Conservation (phyloP, 305 asterid genomes). For the Plantago lanceolata region DNA sequence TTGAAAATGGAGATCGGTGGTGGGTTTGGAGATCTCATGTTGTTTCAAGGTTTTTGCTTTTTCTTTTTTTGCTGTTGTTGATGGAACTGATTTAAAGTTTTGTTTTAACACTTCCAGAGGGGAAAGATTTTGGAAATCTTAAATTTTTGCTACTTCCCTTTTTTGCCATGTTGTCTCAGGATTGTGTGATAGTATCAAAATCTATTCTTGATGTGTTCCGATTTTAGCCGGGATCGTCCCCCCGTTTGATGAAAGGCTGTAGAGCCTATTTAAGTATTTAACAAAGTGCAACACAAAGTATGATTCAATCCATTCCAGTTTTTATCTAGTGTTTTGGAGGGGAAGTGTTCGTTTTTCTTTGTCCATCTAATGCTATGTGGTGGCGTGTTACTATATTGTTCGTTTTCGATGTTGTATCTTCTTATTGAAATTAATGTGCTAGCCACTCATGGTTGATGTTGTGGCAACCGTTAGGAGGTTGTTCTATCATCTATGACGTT, state of each 20-base stretch:
- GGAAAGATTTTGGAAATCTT: constrained; percentile 3
- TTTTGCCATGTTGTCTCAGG: not conserved
- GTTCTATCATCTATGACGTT: too few relatives aligned
- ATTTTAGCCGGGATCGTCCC: too few relatives aligned
- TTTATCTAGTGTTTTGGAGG: not conserved
- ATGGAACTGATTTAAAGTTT: constrained; percentile 18
- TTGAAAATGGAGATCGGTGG: constrained; percentile 19
- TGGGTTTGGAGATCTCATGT: constrained; percentile 4
- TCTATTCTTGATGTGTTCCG: not conserved
- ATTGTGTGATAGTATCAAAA: not conserved
- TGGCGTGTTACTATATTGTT: not conserved
- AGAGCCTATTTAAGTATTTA: too few relatives aligned
- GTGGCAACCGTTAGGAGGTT: not conserved
- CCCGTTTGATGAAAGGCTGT: too few relatives aligned
- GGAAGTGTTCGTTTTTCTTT: not conserved
- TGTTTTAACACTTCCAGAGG: constrained; percentile 14
- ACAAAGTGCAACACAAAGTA: not conserved
- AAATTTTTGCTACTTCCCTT: not conserved
- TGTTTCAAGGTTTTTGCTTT: not conserved
- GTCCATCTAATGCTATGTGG: not conserved
- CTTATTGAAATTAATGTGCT: not conserved
- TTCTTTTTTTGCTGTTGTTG: not conserved
- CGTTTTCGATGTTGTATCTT: too few relatives aligned
- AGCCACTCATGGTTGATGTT: not conserved
- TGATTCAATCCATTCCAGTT: too few relatives aligned